Conservation (phyloP, 768 basidiomycete species). For the Leucogyrophana mollusca region DNA sequence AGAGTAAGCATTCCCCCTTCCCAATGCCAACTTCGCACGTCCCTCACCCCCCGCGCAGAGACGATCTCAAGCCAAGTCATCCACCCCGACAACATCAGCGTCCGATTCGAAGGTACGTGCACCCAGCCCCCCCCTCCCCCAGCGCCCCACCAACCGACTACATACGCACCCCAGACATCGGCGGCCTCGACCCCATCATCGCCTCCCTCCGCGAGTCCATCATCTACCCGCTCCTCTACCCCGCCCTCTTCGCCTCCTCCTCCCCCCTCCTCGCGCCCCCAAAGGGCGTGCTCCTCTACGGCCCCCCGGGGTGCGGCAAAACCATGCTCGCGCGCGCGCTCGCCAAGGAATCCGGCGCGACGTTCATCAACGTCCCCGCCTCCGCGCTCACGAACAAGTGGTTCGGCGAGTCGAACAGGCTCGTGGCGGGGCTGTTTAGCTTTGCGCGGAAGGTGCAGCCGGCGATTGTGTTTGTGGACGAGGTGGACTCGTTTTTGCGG, state of each 20-base stretch:
- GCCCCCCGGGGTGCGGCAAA: slow-evolving; percentile 98
- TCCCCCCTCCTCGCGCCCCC: slow-evolving; percentile 87
- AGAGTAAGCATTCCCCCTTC: slow-evolving; percentile 52
- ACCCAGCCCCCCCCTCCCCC: background rate
- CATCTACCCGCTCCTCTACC: slow-evolving; percentile 92
- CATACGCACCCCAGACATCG: slow-evolving; percentile 59
- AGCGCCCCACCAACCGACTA: background rate
- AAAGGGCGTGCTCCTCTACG: slow-evolving; percentile 93
- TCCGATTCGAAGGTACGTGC: slow-evolving; percentile 66
- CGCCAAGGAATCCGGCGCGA: slow-evolving; percentile 95
- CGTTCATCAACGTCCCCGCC: slow-evolving; percentile 87
- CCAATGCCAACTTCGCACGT: no score
- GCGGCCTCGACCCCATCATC: slow-evolving; percentile 90
- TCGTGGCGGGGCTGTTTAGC: slow-evolving; percentile 92
- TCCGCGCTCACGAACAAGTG: slow-evolving; percentile 77
- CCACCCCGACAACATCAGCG: slow-evolving; percentile 83
- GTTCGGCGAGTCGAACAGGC: slow-evolving; percentile 92
- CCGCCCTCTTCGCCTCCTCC: slow-evolving; percentile 78
- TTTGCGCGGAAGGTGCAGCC: slow-evolving; percentile 93
- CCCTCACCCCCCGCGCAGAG: slow-evolving; percentile 50
- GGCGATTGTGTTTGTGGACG: slow-evolving; percentile 97
- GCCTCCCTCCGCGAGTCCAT: slow-evolving; percentile 90
- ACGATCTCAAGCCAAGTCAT: slow-evolving; percentile 92
- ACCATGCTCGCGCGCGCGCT: slow-evolving; percentile 99
- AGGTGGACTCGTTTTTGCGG: slow-evolving; percentile 93